Evolutionary conservation across 2,329 filamentous ascomycete genomes (phyloP), one percentile per base, ranked within the genome.

Genomic region (Penicillium psychrosexuale): DNA sequence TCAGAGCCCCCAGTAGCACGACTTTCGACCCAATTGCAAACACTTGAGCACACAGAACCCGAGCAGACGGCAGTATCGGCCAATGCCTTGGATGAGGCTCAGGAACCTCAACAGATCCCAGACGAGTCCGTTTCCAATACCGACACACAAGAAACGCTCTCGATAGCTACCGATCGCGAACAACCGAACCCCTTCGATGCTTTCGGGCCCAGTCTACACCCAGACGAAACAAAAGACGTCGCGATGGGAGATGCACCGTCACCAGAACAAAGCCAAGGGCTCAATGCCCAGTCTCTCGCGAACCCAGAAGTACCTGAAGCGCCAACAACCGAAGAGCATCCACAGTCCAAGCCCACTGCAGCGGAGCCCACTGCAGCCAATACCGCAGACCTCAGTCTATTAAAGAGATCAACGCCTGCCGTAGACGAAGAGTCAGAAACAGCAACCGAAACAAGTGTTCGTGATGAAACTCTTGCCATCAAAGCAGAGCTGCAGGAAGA

Each of bases 161-260:
- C 34, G 12, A 12, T 5, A 28, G 33, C 48, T 11, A 17, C 31
- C 5, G 31, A 38, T 12, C 28, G 27, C 11, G 47, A 42, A 13
- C 40, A 28, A 28, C 12, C 19, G 11, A 30, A 31, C 11, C 1
- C n/a, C 19, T 19, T 31, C 11, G 5, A 22, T 12, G 2, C 36
- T 28, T 19, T 28, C 2, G 42, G 17, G 8, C 5, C 44, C 8
- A 22, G 27, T 17, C 13, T 24, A 15, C 28, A n/a, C 17, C 1
- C 28, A 6, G 13, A 24, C 7, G 53, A 57, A 39, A n/a, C 47
- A 27, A 56, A 59, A 39, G 56, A 60, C 38, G 6, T 52, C 6
- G 51, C 57, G 22, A 53, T 58, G 49, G 43, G 19, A 22, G 56
- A 57, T 9, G 46, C 49, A 6, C 30, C 47, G 2, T 30, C 30